Evolutionary conservation across 192 early-diverging fungal genomes (phyloP).

Genomic region (Thoreauomyces humboldtii): DNA sequence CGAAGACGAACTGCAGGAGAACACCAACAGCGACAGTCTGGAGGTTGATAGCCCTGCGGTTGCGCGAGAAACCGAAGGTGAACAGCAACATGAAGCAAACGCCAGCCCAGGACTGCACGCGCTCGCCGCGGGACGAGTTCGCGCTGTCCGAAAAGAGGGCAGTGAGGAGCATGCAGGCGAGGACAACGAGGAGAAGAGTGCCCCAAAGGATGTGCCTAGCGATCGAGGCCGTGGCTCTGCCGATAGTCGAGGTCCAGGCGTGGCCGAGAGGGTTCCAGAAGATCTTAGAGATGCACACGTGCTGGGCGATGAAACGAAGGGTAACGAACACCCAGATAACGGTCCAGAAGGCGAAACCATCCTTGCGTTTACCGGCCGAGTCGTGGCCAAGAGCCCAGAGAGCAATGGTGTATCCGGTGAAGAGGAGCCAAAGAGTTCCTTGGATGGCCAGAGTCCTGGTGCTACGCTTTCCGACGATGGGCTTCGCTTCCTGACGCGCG

Average conservation of each 20-base stretch:
- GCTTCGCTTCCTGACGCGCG: constrained; percentile 32
- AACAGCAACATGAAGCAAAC: constrained; percentile 53
- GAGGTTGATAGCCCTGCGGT: constrained; percentile 69
- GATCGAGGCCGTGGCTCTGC: constrained; percentile 20
- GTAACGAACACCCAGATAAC: constrained; percentile 42
- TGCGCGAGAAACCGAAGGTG: constrained; percentile 54
- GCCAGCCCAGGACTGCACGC: constrained; percentile 75
- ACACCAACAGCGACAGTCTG: constrained; percentile 68
- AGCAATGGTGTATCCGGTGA: constrained; percentile 65
- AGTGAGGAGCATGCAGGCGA: constrained; percentile 57
- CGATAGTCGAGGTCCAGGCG: constrained; percentile 33
- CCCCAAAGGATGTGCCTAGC: constrained; percentile 42
- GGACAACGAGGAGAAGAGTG: constrained; percentile 40
- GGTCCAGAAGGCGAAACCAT: constrained; percentile 37
- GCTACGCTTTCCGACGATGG: constrained; percentile 40
- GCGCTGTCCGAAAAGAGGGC: constrained; percentile 46
- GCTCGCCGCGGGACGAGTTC: constrained; percentile 59
- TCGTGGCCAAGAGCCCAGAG: constrained; percentile 52
- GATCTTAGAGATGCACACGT: constrained; percentile 44
- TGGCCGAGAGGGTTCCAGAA: constrained; percentile 38
- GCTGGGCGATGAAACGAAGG: constrained; percentile 45
- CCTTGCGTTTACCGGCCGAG: constrained; percentile 33
- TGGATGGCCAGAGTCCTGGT: constrained; percentile 28
- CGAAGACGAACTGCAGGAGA: constrained; percentile 75
- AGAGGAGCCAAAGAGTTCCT: constrained; percentile 47